Conservation (phyloP, 164 flowering plant genomes). For the Sextonia rubra region DNA sequence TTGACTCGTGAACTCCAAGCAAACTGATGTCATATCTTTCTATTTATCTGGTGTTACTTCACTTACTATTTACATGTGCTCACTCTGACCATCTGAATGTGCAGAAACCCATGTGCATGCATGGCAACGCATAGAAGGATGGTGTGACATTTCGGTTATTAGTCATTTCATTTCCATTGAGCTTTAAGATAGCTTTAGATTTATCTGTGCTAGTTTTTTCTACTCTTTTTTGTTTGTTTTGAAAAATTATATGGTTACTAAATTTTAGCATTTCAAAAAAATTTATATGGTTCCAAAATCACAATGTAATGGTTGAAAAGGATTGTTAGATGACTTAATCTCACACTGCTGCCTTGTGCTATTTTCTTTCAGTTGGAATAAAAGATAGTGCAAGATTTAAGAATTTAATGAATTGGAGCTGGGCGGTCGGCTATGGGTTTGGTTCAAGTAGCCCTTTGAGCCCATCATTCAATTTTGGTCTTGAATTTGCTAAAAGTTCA, state of each 20-base stretch:
- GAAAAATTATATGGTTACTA: not conserved
- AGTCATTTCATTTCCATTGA: not conserved
- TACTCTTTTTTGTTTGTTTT: not conserved
- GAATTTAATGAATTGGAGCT: conserved; percentile 71
- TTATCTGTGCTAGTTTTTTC: not conserved
- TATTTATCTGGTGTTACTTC: too few species aligned
- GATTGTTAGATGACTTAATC: not conserved
- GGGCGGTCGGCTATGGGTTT: conserved; percentile 76
- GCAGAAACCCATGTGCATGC: not conserved
- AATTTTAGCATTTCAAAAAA: too few species aligned
- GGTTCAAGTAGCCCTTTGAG: conserved; percentile 86
- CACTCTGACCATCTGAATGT: not conserved
- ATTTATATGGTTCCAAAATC: not conserved
- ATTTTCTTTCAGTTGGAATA: conserved; percentile 40
- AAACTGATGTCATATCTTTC: too few species aligned
- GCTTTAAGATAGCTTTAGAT: not conserved
- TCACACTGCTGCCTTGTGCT: conserved; percentile 3
- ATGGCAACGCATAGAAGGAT: not conserved
- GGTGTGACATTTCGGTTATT: not conserved
- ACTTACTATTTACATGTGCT: not conserved
- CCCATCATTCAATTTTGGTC: conserved; percentile 90
- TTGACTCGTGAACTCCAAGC: too few species aligned
- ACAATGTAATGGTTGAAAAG: too few species aligned
- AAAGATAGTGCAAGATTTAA: conserved; percentile 39
- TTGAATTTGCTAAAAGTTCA: conserved; percentile 74